phyloP scores from a whole-genome alignment of 352 stramenopile genomes.

The Phytophthora parvispora region DNA sequence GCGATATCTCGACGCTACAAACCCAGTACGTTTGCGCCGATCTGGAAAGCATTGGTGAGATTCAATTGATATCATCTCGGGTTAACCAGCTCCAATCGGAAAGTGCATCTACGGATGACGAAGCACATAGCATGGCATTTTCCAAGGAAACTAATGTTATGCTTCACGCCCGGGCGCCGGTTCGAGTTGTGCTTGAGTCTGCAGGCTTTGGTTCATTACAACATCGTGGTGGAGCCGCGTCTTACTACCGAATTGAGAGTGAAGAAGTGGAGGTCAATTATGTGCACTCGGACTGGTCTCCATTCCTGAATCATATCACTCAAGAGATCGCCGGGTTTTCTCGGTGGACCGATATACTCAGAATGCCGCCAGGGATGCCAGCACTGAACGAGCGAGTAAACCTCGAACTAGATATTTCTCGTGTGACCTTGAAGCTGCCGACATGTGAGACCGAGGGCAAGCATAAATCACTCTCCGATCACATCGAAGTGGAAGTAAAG shows the following conservation, averaged over 20 bases:
- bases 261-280: slow-evolving; percentile 71
- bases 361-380: slow-evolving; percentile 42
- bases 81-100: slow-evolving; percentile 15
- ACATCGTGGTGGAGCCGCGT: slow-evolving; percentile 52
- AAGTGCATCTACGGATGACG: background rate
- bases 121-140: background rate
- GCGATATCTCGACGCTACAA: slow-evolving; percentile 52
- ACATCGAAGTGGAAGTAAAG: slow-evolving; percentile 59
- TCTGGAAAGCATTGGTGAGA: slow-evolving; percentile 45
- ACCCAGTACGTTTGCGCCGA: slow-evolving; percentile 41
- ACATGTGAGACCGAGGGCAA: slow-evolving; percentile 54
- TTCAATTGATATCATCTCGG: slow-evolving; percentile 56
- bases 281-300: slow-evolving; percentile 53
- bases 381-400: slow-evolving; percentile 60
- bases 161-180: slow-evolving; percentile 32
- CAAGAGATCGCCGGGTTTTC: slow-evolving; percentile 77
- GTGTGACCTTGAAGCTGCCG: slow-evolving; percentile 56
- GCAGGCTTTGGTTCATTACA: slow-evolving; percentile 51
- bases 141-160: slow-evolving; percentile 59
- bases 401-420: slow-evolving; percentile 51
- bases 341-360: slow-evolving; percentile 66
- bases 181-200: slow-evolving; percentile 56
- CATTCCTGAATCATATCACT: slow-evolving; percentile 60
- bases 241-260: slow-evolving; percentile 54
- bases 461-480: slow-evolving; percentile 55